Base-by-base conservation (phyloP, 116 monocot genomes). In the Posidonia oceanica region DNA sequence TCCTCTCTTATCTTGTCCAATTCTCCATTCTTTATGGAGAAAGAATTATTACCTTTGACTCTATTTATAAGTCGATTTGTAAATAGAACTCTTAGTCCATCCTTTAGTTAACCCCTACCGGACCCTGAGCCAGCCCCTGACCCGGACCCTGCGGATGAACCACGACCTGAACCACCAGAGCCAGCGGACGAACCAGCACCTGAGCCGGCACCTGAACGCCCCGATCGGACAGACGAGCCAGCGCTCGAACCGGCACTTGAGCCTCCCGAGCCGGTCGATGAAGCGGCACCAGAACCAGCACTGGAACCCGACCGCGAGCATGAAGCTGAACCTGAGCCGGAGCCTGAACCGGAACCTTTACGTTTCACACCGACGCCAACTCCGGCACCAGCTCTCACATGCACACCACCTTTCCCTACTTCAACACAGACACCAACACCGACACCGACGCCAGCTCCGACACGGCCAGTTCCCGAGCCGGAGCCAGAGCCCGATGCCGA, bases 321-420 rank as follows among this genome's bases (percentile, higher is more conserved):
- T 0, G 83, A 83, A 23, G 72, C 77, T 0, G 83, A 87, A 3
- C 83, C 86, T 0, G 80, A 83, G 65, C 64, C 86, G 14, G 63
- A 67, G n/a, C 66, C 77, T 59, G 68, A 66, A 5, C 78, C 76
- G 10, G 66, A 75, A 20, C 83, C 76, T 5, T 18, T 39, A 12
- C 4, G 6, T 18, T 57, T 57, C 14, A 18, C 36, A 16, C 71
- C 71, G 54, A 22, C 2, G 66, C 80, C 20, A 38, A 40, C 0
- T 23, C 36, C 69, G 17, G 48, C 5, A 74, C 80, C 37, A 39
- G 14, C 17, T 70, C 56, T 40, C 17, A 65, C 18, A 14, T 18
- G 42, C 36, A 54, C 53, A 21, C 69, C 56, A 38, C 69, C 69
- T 36, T 55, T 55, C 53, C 56, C 56, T 10, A 69, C 41, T 20